Evolutionary conservation across 2,329 filamentous ascomycete genomes (phyloP).

Genomic region (Aspergillus intermedius): DNA sequence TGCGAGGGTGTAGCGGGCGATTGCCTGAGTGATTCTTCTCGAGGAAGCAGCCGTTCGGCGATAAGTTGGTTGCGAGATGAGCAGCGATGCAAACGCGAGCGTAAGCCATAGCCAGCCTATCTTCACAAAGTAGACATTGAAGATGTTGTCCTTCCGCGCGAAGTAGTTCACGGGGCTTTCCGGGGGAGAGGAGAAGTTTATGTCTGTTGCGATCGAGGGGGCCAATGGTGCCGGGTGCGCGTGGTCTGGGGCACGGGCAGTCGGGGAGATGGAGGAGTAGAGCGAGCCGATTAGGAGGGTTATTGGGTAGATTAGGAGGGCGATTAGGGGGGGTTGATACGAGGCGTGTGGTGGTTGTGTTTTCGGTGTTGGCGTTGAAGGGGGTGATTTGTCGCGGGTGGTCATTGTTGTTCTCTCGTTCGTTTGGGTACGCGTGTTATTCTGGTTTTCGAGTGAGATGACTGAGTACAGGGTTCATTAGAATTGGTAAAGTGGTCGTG

Average conservation of each 20-base stretch:
- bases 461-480: not conserved
- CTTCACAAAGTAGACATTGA: conserved; percentile 94
- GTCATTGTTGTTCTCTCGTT: not conserved
- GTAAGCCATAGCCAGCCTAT: conserved; percentile 90
- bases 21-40: conserved; percentile 51
- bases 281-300: conserved; percentile 75
- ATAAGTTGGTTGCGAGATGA: conserved; percentile 58
- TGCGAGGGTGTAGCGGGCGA: conserved; percentile 61
- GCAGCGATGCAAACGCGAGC: conserved; percentile 62
- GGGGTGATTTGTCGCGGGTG: not conserved
- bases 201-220: conserved; percentile 24
- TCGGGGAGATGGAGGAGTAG: conserved; percentile 71
- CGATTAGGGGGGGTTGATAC: conserved; percentile 19
- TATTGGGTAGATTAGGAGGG: conserved; percentile 66
- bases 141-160: conserved; percentile 83
- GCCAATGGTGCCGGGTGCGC: conserved; percentile 35
- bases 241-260: conserved; percentile 45
- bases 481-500: not conserved
- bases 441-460: too few species aligned
- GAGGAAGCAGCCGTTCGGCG: conserved; percentile 31
- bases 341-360: not conserved
- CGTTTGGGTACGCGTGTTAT: too few species aligned
- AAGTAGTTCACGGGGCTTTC: conserved; percentile 60
- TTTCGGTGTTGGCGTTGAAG: conserved; percentile 1
- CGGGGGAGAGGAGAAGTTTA: conserved; percentile 16